Percentiles rank a stretch among this genome's conserved stretches.
Evolutionary conservation across 306 rosid species (phyloP).

Genomic region (Inga oerstediana): DNA sequence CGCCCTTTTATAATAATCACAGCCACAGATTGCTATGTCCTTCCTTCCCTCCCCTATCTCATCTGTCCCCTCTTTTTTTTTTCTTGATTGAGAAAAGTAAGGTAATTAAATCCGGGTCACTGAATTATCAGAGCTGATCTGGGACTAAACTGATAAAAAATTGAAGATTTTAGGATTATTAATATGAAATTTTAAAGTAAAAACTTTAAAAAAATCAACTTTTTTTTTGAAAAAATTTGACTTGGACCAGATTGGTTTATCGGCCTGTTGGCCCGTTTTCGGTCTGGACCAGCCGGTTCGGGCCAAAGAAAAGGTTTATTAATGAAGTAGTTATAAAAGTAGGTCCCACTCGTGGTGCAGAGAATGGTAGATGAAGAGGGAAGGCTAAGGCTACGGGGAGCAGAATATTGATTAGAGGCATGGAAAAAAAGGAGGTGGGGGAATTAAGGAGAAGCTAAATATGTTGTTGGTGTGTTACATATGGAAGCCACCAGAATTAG

Average conservation of each 20-base stretch:
- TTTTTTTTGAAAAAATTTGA: too few relatives aligned
- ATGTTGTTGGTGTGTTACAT: background rate
- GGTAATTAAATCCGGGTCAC: too few relatives aligned
- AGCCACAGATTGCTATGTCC: slow-evolving; percentile 26
- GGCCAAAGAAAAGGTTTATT: background rate
- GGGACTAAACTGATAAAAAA: too few relatives aligned
- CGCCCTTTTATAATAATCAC: slow-evolving; percentile 20
- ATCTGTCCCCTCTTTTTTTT: background rate
- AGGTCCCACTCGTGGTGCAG: background rate
- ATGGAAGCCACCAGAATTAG: too few relatives aligned
- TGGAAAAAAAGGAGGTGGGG: too few relatives aligned
- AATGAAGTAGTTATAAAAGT: background rate
- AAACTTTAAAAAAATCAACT: background rate
- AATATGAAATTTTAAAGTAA: too few relatives aligned
- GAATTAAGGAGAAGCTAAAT: background rate
- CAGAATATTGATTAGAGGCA: background rate
- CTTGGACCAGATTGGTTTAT: too few relatives aligned
- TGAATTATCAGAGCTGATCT: too few relatives aligned
- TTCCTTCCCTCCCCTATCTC: background rate
- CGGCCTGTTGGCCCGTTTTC: too few relatives aligned
- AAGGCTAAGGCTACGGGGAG: background rate
- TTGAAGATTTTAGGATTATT: too few relatives aligned
- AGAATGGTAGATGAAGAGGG: background rate
- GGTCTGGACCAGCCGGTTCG: too few relatives aligned
- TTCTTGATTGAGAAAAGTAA: background rate